phyloP scores from a whole-genome alignment of 352 stramenopile genomes.

The Phytophthora ohioensis region DNA sequence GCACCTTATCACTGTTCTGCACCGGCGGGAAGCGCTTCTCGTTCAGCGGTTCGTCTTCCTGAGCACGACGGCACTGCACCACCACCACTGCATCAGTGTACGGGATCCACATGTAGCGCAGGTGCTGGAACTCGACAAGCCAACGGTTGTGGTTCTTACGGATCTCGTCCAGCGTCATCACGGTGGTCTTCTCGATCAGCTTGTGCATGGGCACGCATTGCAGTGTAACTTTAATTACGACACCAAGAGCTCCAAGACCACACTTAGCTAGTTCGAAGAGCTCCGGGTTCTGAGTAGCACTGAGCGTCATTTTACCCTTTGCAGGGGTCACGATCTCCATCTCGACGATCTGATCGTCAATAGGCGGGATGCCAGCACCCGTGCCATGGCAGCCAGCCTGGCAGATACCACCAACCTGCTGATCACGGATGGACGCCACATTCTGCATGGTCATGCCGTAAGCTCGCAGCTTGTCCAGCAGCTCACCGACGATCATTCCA shows the following conservation, averaged over 20 bases:
- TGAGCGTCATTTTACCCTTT: slow-evolving; percentile 91
- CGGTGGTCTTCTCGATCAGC: slow-evolving; percentile 94
- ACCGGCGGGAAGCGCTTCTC: slow-evolving; percentile 56
- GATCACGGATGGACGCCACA: slow-evolving; percentile 98
- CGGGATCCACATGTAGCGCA: slow-evolving; percentile 99
- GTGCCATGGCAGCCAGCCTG: slow-evolving; percentile 97
- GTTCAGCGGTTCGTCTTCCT: slow-evolving; percentile 51
- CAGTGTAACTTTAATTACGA: slow-evolving; percentile 97
- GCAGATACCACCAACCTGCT: slow-evolving; percentile 97
- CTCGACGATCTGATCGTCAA: slow-evolving; percentile 97
- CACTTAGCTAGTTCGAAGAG: slow-evolving; percentile 95
- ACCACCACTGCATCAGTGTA: slow-evolving; percentile 96
- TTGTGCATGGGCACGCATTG: slow-evolving; percentile 95
- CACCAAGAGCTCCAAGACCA: slow-evolving; percentile 94
- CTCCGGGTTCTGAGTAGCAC: slow-evolving; percentile 73
- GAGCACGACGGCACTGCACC: slow-evolving; percentile 88
- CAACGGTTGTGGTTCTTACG: slow-evolving; percentile 78
- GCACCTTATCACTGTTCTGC: slow-evolving; percentile 60
- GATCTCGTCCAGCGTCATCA: slow-evolving; percentile 91
- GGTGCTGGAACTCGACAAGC: slow-evolving; percentile 84
- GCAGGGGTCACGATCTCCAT: slow-evolving; percentile 97
- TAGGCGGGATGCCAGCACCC: slow-evolving; percentile 93
- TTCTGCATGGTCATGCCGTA: slow-evolving; percentile 97
- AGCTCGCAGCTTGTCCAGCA: slow-evolving; percentile 76
- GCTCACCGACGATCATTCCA: slow-evolving; percentile 75